Base-by-base conservation (phyloP, 208 protist species). In the Crithidia thermophila region DNA sequence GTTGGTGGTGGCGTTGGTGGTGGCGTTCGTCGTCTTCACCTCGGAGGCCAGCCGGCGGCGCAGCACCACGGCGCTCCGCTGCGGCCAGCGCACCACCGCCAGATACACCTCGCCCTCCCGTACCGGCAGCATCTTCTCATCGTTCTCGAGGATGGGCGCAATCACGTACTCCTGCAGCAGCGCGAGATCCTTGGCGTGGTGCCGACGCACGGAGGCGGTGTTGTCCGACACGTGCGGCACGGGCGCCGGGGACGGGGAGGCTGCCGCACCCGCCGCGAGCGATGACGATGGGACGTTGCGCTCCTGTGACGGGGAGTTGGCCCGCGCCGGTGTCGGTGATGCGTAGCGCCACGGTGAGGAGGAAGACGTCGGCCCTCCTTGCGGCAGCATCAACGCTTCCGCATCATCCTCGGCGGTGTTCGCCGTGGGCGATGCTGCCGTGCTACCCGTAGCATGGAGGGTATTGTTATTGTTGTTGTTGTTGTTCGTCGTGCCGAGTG, bases 141-240 rank as follows among this genome's bases (percentile, higher is more conserved):
- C 81, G 27, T 77, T 57, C 49, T 94, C 81, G 10, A 88, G 46
- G 16, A 91, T 82, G 50, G 73, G 75, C 23, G 81, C 67, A 27
- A 91, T 64, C 37, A 90, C 50, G 62, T 91, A 84, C 62, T 94
- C 85, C 53, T 94, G 88, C 43, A 94, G 70, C 45, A 88, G 42
- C 14, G 55, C 69, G 9, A 85, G 56, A 52, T 84, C 79, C 36
- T 64, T 72, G 34, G 55, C 40, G 55, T 79, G 73, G 13, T 37
- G 56, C 28, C 73, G 68, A 13, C 70, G 79, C 23, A 78, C 52
- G 13, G 59, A 66, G 34, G 59, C 61, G 0, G 79, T 85, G 67
- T 85, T 81, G 59, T 74, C 66, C 10, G 20, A 43, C 37, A 60
- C 52, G 27, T 67, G 57, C 10, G 47, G 63, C 5, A 45, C 21